These are phyloP conservation scores for Fusarium poae DNA, from an alignment of 2,329 filamentous ascomycete species.

Conservation along the genomic window DNA sequence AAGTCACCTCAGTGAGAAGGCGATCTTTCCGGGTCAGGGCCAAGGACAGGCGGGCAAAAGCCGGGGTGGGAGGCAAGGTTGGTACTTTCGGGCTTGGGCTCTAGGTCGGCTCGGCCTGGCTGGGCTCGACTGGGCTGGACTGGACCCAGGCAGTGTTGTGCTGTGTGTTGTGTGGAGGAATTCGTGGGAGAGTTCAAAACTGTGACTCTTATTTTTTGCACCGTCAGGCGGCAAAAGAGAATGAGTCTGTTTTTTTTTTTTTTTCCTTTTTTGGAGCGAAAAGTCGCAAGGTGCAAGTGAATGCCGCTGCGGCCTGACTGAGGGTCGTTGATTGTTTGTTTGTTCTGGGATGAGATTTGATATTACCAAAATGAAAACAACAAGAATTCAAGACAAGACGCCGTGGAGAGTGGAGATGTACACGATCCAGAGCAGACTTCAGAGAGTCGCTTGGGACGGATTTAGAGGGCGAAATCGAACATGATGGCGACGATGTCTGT, in stretches of 20 bases:
- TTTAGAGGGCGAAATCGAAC: conserved; percentile 67
- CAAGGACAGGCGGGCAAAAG: conserved; percentile 23
- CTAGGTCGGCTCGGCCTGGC: conserved; percentile 36
- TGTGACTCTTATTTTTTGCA: conserved; percentile 33
- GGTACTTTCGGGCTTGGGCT: conserved; percentile 44
- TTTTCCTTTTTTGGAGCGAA: conserved; percentile 12
- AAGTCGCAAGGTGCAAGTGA: conserved; percentile 64
- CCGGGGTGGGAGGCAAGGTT: conserved; percentile 41
- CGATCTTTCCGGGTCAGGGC: conserved; percentile 32
- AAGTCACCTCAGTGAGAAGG: conserved; percentile 45
- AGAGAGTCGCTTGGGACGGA: conserved; percentile 63
- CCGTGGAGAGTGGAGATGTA: conserved; percentile 56
- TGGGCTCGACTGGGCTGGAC: conserved; percentile 40
- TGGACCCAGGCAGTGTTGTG: conserved; percentile 46
- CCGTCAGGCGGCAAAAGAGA: conserved; percentile 42
- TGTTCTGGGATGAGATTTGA: conserved; percentile 18
- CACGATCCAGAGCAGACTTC: conserved; percentile 65
- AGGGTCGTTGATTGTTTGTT: conserved; percentile 17
- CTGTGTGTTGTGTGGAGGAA: conserved; percentile 29
- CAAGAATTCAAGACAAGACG: conserved; percentile 48
- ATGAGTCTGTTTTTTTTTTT: conserved; percentile 20
- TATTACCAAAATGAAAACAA: conserved; percentile 44
- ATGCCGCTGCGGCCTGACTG: conserved; percentile 60
- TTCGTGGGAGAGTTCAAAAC: conserved; percentile 32
- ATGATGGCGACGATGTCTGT: conserved; percentile 65